Evolutionary conservation across 1,284 basidiomycete genomes (phyloP).

Genomic region (Nidula niveotomentosa): DNA sequence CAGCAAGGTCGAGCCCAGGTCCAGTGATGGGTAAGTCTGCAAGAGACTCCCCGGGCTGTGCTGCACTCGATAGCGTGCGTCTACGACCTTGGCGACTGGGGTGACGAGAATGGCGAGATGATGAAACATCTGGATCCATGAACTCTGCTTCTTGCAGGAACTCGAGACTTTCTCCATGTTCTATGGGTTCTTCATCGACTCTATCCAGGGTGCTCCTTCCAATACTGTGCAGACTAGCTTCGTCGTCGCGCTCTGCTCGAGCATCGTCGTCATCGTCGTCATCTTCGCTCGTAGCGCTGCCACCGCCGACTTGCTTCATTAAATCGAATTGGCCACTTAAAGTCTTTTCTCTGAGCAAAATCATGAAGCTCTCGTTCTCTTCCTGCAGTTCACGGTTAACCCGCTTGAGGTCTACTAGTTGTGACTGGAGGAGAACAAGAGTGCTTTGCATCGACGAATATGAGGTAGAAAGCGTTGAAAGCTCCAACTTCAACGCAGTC

Average conservation of each 20-base stretch:
- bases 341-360: slow-evolving; percentile 85
- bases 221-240: slow-evolving; percentile 57
- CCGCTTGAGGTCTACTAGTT: slow-evolving; percentile 75
- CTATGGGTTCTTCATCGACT: slow-evolving; percentile 50
- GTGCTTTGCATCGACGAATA: slow-evolving; percentile 79
- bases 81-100: slow-evolving; percentile 49
- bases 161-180: slow-evolving; percentile 30
- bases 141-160: slow-evolving; percentile 7
- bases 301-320: slow-evolving; percentile 62
- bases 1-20: slow-evolving; percentile 86
- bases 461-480: slow-evolving; percentile 80
- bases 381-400: slow-evolving; percentile 85
- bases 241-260: slow-evolving; percentile 35
- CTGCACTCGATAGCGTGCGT: slow-evolving; percentile 49
- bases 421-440: slow-evolving; percentile 70
- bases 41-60: slow-evolving; percentile 67
- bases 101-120: slow-evolving; percentile 39
- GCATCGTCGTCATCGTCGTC: slow-evolving; percentile 49
- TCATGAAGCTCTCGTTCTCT: slow-evolving; percentile 95
- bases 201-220: slow-evolving; percentile 52
- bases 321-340: slow-evolving; percentile 84
- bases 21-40: slow-evolving; percentile 81
- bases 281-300: slow-evolving; percentile 41
- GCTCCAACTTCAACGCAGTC: slow-evolving; percentile 74
- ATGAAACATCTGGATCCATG: slow-evolving; percentile 31